Conservation (phyloP, 169 alveolate genomes). For the Plasmodium gaboni region DNA sequence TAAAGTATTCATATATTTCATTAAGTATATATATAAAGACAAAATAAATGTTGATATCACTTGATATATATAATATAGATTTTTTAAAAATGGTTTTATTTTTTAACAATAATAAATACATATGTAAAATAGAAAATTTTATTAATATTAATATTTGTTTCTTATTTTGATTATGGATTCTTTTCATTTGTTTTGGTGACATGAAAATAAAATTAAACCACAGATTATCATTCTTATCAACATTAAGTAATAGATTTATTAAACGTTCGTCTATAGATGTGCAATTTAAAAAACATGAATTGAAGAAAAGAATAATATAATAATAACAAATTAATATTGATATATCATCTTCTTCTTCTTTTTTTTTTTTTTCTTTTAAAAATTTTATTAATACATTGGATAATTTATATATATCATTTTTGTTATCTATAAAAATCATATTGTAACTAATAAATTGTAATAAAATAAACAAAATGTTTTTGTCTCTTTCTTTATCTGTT, state of each 20-base stretch:
- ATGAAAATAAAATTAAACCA: slow-evolving; percentile 70
- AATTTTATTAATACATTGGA: slow-evolving; percentile 39
- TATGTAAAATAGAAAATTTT: slow-evolving; percentile 67
- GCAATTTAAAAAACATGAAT: slow-evolving; percentile 54
- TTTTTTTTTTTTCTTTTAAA: slow-evolving; percentile 22
- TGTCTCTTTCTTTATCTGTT: slow-evolving; percentile 31
- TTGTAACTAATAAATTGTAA: slow-evolving; percentile 62
- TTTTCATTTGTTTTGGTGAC: slow-evolving; percentile 46
- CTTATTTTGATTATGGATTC: background rate
- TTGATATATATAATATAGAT: slow-evolving; percentile 56
- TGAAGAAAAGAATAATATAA: slow-evolving; percentile 53
- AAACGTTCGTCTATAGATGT: slow-evolving; percentile 43
- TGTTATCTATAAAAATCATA: slow-evolving; percentile 44
- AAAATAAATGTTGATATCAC: slow-evolving; percentile 65
- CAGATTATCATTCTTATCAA: slow-evolving; percentile 62
- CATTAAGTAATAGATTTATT: slow-evolving; percentile 37
- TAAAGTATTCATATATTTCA: slow-evolving; percentile 59
- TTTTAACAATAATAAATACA: slow-evolving; percentile 59
- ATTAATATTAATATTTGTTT: slow-evolving; percentile 52
- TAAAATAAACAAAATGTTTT: slow-evolving; percentile 31
- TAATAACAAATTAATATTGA: slow-evolving; percentile 4
- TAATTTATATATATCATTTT: slow-evolving; percentile 63
- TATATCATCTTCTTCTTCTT: slow-evolving; percentile 2
- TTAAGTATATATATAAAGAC: slow-evolving; percentile 61
- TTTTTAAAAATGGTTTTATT: slow-evolving; percentile 59